Evolutionary conservation across 2,329 filamentous ascomycete genomes (phyloP).

Genomic region (Septoria petroselini): DNA sequence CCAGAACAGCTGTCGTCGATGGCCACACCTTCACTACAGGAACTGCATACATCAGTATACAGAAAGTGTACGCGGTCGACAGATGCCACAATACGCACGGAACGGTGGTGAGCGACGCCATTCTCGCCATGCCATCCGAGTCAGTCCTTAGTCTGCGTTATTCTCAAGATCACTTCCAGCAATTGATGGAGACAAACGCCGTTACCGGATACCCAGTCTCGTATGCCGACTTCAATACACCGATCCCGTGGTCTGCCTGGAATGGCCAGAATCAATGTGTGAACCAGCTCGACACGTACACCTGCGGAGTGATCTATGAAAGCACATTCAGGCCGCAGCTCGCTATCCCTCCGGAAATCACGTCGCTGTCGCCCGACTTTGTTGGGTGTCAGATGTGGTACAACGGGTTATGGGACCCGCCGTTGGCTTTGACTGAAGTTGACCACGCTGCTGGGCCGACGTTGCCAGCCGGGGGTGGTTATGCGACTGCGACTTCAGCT

Average conservation of each 20-base stretch:
- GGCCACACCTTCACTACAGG: slow-evolving; percentile 33
- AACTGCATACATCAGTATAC: slow-evolving; percentile 35
- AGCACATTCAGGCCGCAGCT: slow-evolving; percentile 29
- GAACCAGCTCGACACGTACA: slow-evolving; percentile 11
- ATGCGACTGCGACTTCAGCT: slow-evolving; percentile 6
- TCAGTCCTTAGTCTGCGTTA: slow-evolving; percentile 34
- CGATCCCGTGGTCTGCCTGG: slow-evolving; percentile 34
- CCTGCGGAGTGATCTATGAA: slow-evolving; percentile 31
- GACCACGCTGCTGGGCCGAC: slow-evolving; percentile 21
- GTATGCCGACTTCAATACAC: slow-evolving; percentile 34
- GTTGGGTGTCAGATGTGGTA: slow-evolving; percentile 32
- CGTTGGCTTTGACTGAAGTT: slow-evolving; percentile 25
- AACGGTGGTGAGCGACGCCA: slow-evolving; percentile 25
- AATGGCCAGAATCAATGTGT: slow-evolving; percentile 29
- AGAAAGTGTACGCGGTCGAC: slow-evolving; percentile 30
- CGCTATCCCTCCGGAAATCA: slow-evolving; percentile 33
- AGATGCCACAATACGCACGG: slow-evolving; percentile 28
- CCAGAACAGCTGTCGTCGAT: slow-evolving; percentile 24
- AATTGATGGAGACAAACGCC: slow-evolving; percentile 24
- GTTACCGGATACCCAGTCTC: slow-evolving; percentile 33
- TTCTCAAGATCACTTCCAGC: slow-evolving; percentile 31
- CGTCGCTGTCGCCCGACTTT: slow-evolving; percentile 29
- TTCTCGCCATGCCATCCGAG: slow-evolving; percentile 33
- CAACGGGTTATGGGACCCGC: slow-evolving; percentile 35
- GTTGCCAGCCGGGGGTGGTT: slow-evolving; percentile 5